Evolutionary conservation across 495 filamentous ascomycete genomes (phyloP).

Genomic region (Rostrohypoxylon terebratum): DNA sequence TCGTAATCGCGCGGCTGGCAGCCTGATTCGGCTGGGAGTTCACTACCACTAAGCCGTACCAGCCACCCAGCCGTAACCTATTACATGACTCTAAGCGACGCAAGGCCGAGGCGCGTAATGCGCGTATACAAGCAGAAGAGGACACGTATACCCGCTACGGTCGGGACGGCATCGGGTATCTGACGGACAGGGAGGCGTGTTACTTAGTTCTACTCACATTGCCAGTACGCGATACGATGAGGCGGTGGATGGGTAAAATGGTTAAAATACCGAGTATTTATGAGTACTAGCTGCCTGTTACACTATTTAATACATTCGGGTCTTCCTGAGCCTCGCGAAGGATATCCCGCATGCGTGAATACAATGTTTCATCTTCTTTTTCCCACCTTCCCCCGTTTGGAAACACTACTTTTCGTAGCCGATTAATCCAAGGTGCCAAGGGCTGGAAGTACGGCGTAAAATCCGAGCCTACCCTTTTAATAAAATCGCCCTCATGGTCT

Average conservation of each 20-base stretch:
- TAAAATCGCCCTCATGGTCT: slow-evolving; percentile 42
- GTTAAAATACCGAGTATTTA: background rate
- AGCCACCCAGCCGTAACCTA: too few species aligned
- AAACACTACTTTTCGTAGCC: slow-evolving; percentile 53
- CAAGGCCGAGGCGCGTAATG: too few species aligned
- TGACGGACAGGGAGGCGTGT: too few species aligned
- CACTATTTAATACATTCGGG: background rate
- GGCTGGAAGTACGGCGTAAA: slow-evolving; percentile 52
- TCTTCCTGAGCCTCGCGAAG: slow-evolving; percentile 37
- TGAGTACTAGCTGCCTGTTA: background rate
- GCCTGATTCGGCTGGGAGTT: too few species aligned
- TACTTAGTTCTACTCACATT: too few species aligned
- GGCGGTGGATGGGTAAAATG: background rate
- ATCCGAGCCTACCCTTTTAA: slow-evolving; percentile 30
- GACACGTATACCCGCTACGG: too few species aligned
- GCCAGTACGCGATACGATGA: too few species aligned
- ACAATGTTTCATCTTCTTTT: slow-evolving; percentile 41
- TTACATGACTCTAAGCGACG: too few species aligned
- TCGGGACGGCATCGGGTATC: too few species aligned
- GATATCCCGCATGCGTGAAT: slow-evolving; percentile 51
- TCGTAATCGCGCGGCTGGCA: too few species aligned
- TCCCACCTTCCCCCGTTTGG: slow-evolving; percentile 41
- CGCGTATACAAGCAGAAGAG: too few species aligned
- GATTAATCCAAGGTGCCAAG: slow-evolving; percentile 54
- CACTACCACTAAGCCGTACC: too few species aligned